Evolutionary conservation across 2,329 filamentous ascomycete species (phyloP).

Genomic region (Cordyceps pruinosa): DNA sequence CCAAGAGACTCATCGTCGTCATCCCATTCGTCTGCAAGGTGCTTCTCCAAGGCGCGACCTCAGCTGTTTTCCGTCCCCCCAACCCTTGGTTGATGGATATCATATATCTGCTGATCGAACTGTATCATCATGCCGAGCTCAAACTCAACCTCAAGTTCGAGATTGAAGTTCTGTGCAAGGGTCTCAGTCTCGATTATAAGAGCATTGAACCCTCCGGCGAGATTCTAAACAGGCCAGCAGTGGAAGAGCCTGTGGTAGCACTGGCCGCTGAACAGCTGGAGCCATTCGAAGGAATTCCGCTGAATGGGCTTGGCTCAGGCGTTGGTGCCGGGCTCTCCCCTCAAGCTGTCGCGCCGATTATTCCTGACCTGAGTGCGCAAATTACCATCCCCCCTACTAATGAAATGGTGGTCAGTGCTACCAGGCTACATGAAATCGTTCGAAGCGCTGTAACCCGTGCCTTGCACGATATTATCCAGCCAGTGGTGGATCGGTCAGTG

Average conservation of each 20-base stretch:
- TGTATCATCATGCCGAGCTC: constrained; percentile 87
- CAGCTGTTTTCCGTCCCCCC: constrained; percentile 84
- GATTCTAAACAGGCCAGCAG: constrained; percentile 67
- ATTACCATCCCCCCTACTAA: constrained; percentile 76
- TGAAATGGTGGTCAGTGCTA: constrained; percentile 67
- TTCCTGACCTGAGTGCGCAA: constrained; percentile 76
- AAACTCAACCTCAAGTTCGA: constrained; percentile 98
- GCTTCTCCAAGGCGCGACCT: constrained; percentile 73
- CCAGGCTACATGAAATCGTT: constrained; percentile 68
- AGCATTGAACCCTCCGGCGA: constrained; percentile 80
- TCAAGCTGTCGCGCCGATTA: constrained; percentile 66
- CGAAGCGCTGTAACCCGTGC: constrained; percentile 80
- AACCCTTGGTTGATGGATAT: constrained; percentile 99
- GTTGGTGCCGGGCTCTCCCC: constrained; percentile 70
- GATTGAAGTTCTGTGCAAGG: constrained; percentile 94
- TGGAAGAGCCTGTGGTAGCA: constrained; percentile 56
- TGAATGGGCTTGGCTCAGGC: constrained; percentile 65
- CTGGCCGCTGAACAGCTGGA: constrained; percentile 64
- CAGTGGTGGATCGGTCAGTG: constrained; percentile 93
- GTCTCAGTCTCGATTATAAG: constrained; percentile 85
- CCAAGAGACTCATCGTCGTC: constrained; percentile 81
- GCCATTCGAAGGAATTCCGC: constrained; percentile 72
- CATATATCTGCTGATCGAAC: constrained; percentile 78
- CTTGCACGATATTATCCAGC: constrained; percentile 92
- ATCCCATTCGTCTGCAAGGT: constrained; percentile 99